Conservation (phyloP, 2,329 filamentous ascomycete genomes). For the Nothomitra cinnamomea region DNA sequence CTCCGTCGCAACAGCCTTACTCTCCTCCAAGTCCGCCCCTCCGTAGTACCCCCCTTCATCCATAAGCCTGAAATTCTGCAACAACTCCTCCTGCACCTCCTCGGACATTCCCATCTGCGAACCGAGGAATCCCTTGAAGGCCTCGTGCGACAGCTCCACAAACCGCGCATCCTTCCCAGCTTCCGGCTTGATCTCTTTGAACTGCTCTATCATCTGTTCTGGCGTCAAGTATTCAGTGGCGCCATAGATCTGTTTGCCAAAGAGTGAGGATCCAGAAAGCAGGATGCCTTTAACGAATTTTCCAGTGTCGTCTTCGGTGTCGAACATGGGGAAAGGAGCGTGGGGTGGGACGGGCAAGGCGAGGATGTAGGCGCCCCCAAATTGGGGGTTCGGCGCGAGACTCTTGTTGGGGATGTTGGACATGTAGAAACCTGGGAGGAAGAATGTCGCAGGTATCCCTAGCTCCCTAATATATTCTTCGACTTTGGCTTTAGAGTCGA, state of each 20-base stretch:
- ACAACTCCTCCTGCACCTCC: conserved; percentile 29
- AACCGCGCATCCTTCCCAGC: conserved; percentile 23
- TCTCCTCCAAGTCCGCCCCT: not conserved
- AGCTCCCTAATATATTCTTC: conserved; percentile 34
- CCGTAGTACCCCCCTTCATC: conserved; percentile 36
- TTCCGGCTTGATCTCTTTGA: conserved; percentile 23
- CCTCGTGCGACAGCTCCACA: conserved; percentile 23
- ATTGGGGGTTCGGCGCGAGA: not conserved
- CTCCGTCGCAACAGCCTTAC: not conserved
- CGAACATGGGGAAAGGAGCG: conserved; percentile 7
- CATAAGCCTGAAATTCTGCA: conserved; percentile 36
- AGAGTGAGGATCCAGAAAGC: conserved; percentile 19
- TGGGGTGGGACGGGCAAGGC: not conserved
- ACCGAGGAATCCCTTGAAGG: conserved; percentile 19
- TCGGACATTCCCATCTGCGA: conserved; percentile 21
- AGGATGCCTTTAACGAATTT: conserved; percentile 16
- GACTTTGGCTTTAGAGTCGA: conserved; percentile 39
- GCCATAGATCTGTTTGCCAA: conserved; percentile 28
- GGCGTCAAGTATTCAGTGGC: conserved; percentile 27
- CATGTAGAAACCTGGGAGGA: conserved; percentile 39
- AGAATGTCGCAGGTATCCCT: conserved; percentile 33
- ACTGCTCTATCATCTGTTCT: conserved; percentile 23
- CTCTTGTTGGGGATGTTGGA: conserved; percentile 24
- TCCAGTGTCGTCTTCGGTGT: conserved; percentile 10
- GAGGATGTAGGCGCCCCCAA: not conserved